These are phyloP conservation scores for Ogataea nakhonphanomensis DNA, from an alignment of 805 yeast genomes.

Conservation along the genomic window DNA sequence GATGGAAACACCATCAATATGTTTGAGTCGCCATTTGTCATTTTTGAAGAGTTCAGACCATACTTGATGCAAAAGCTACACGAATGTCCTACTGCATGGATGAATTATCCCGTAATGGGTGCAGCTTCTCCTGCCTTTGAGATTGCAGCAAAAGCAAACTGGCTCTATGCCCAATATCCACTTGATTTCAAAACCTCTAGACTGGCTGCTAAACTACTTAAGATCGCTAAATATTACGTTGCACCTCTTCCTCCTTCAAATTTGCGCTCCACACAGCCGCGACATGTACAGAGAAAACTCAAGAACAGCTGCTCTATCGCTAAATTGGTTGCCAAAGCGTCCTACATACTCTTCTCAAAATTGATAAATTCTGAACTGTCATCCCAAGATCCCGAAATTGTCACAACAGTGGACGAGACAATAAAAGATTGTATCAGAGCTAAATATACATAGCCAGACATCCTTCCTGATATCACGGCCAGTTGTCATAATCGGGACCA, in stretches of 20 bases:
- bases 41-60: conserved; percentile 32
- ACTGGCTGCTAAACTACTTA: conserved; percentile 9
- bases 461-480: conserved; percentile 17
- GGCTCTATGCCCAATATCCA: conserved; percentile 28
- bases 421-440: conserved; percentile 5
- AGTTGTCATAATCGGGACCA: conserved; percentile 15
- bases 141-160: conserved; percentile 34
- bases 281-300: conserved; percentile 9
- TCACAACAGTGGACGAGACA: neutral
- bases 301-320: conserved; percentile 6
- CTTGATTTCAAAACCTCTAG: conserved; percentile 1
- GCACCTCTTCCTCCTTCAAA: conserved; percentile 17
- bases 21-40: conserved; percentile 40
- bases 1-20: conserved; percentile 24
- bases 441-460: conserved; percentile 14
- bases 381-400: conserved; percentile 7
- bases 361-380: conserved; percentile 9
- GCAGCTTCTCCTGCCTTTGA: conserved; percentile 36
- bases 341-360: conserved; percentile 8
- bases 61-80: conserved; percentile 35
- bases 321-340: conserved; percentile 7
- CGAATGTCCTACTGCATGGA: conserved; percentile 32
- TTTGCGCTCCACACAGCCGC: conserved; percentile 11
- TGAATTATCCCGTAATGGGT: conserved; percentile 40
- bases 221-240: conserved; percentile 14